These are phyloP conservation scores for Ophiocordyceps camponoti-saundersi DNA, from an alignment of 2,329 filamentous ascomycete genomes.

Conservation along the genomic window DNA sequence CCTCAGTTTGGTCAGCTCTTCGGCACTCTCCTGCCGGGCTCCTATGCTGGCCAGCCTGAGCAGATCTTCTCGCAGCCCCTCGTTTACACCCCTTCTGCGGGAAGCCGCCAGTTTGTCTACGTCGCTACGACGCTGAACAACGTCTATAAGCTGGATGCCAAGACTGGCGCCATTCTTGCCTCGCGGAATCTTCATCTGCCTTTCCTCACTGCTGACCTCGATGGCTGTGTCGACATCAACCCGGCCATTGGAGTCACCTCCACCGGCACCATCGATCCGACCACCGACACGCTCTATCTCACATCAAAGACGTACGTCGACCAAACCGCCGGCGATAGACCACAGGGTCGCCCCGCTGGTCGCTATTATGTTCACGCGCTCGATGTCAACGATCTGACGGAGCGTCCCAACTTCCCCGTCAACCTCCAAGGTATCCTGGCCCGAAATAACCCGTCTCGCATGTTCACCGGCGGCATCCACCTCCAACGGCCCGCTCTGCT, in stretches of 20 bases:
- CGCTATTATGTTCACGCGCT: slow-evolving; percentile 21
- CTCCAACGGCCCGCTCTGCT: slow-evolving; percentile 32
- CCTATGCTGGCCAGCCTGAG: slow-evolving; percentile 29
- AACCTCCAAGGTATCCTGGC: slow-evolving; percentile 26
- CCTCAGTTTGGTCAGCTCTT: slow-evolving; percentile 38
- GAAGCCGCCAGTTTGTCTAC: slow-evolving; percentile 33
- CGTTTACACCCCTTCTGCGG: slow-evolving; percentile 28
- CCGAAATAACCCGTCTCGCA: slow-evolving; percentile 27
- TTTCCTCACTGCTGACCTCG: slow-evolving; percentile 42
- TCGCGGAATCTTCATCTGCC: slow-evolving; percentile 46
- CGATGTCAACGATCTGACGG: slow-evolving; percentile 19
- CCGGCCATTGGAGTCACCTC: slow-evolving; percentile 31
- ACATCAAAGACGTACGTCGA: slow-evolving; percentile 24
- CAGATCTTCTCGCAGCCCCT: slow-evolving; percentile 34
- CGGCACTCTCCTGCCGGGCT: slow-evolving; percentile 31
- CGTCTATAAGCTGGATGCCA: slow-evolving; percentile 36
- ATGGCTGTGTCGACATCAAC: slow-evolving; percentile 41
- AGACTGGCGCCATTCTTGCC: slow-evolving; percentile 32
- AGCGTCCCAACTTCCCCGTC: slow-evolving; percentile 26
- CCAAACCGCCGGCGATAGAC: slow-evolving; percentile 10
- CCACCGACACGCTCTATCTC: slow-evolving; percentile 29
- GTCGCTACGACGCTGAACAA: slow-evolving; percentile 41
- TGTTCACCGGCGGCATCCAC: slow-evolving; percentile 33
- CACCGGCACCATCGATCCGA: slow-evolving; percentile 42
- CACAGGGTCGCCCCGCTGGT: slow-evolving; percentile 16